phyloP scores from a whole-genome alignment of 768 basidiomycete genomes.

The Rhodotorula paludigena region DNA sequence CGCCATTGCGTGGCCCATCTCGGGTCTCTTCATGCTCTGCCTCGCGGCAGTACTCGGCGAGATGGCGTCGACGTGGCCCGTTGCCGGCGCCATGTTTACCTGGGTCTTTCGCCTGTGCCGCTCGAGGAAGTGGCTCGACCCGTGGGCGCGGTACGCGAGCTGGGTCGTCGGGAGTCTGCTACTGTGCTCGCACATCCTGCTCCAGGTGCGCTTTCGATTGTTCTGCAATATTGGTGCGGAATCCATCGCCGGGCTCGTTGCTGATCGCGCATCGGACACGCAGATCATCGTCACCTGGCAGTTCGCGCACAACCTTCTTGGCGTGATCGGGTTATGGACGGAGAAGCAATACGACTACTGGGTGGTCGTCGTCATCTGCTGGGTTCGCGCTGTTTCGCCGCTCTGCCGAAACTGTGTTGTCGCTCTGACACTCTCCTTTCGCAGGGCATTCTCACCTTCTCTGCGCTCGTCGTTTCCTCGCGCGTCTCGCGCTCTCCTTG shows the following conservation, averaged over 20 bases:
- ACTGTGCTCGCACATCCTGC: constrained; percentile 39
- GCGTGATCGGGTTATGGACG: constrained; percentile 33
- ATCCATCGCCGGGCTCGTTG: background rate
- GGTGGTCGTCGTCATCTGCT: constrained; percentile 33
- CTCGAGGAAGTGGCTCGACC: constrained; percentile 17
- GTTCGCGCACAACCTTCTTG: constrained; percentile 38
- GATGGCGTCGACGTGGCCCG: constrained; percentile 41
- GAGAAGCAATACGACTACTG: constrained; percentile 28
- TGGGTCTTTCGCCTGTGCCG: constrained; percentile 43
- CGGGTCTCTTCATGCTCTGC: constrained; percentile 40
- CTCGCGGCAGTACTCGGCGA: constrained; percentile 42
- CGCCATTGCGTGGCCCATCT: constrained; percentile 42
- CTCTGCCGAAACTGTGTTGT: background rate
- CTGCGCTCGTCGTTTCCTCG: constrained; percentile 30
- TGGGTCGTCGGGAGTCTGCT: constrained; percentile 41
- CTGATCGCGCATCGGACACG: background rate
- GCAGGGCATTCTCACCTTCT: constrained; percentile 23
- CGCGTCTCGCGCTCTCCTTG: constrained; percentile 35
- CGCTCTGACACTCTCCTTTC: background rate
- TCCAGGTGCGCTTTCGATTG: constrained; percentile 23
- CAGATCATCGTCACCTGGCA: constrained; percentile 41
- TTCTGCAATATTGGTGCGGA: background rate
- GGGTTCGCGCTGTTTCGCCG: constrained; percentile 13
- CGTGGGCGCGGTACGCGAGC: constrained; percentile 38
- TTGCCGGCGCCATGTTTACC: constrained; percentile 42